Evolutionary conservation across 441 rosid species (phyloP).

Genomic region (Omphalea diandra): DNA sequence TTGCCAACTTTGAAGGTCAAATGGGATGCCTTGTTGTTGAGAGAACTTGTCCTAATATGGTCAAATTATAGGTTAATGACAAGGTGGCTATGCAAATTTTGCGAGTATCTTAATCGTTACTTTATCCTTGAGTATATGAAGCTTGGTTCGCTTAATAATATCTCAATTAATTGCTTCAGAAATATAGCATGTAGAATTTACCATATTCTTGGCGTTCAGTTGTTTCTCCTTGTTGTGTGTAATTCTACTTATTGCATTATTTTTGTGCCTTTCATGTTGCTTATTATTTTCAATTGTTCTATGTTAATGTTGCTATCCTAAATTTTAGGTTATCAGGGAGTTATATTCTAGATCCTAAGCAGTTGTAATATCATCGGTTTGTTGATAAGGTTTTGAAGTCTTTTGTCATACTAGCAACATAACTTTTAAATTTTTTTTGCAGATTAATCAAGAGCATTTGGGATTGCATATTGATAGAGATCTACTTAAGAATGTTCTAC

Average conservation of each 20-base stretch:
- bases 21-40: constrained; percentile 30
- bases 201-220: neutral
- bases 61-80: constrained; percentile 43
- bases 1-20: no score
- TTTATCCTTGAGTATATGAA: constrained; percentile 17
- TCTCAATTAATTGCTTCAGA: neutral
- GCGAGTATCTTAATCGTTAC: constrained; percentile 36
- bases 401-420: neutral
- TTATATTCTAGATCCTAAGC: constrained; percentile 7
- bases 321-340: constrained; percentile 3
- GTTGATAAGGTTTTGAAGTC: neutral
- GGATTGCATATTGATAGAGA: constrained; percentile 7
- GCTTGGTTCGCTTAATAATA: neutral
- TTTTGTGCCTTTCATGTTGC: neutral
- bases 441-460: constrained; percentile 12
- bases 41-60: constrained; percentile 36
- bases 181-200: constrained; percentile 4
- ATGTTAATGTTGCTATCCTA: neutral
- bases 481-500: neutral
- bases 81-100: constrained; percentile 39
- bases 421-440: neutral
- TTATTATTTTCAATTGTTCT: neutral
- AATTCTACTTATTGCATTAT: neutral
- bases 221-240: neutral
- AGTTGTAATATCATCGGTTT: constrained; percentile 7